A percentile compares a stretch with the other conserved stretches of the same genome.
Evolutionary conservation across 1,284 basidiomycete species (phyloP).

Genomic region (Boletus holoroseus): DNA sequence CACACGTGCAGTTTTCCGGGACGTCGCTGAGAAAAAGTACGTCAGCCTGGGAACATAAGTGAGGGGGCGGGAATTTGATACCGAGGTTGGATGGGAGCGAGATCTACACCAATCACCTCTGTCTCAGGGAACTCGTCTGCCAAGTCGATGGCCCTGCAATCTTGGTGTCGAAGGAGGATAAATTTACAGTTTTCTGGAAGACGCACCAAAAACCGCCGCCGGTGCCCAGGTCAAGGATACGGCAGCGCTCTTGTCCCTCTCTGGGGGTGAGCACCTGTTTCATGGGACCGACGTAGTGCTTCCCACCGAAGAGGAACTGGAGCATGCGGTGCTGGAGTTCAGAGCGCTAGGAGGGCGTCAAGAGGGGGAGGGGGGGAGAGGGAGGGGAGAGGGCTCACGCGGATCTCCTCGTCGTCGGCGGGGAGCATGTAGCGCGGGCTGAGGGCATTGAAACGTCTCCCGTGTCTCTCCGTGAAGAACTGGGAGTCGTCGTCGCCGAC

Average conservation of each 20-base stretch:
- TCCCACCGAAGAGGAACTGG: constrained; percentile 57
- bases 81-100: constrained; percentile 65
- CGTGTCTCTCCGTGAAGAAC: constrained; percentile 47
- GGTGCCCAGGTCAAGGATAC: constrained; percentile 63
- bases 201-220: constrained; percentile 55
- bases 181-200: constrained; percentile 8
- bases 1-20: constrained; percentile 64
- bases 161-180: constrained; percentile 2
- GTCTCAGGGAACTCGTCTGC: constrained; percentile 64
- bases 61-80: constrained; percentile 31
- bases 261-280: constrained; percentile 42
- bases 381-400: constrained; percentile 35
- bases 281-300: constrained; percentile 59
- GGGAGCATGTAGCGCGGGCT: constrained; percentile 54
- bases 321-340: constrained; percentile 57
- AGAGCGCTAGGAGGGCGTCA: constrained; percentile 42
- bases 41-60: constrained; percentile 16
- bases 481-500: constrained; percentile 43
- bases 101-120: constrained; percentile 62
- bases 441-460: constrained; percentile 46
- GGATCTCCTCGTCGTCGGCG: constrained; percentile 55
- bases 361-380: background rate
- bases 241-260: constrained; percentile 30
- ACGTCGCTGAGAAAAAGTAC: constrained; percentile 42
- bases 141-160: constrained; percentile 55